phyloP scores from a whole-genome alignment of 208 protist species.

The Herpetomonas samuelpessoai region DNA sequence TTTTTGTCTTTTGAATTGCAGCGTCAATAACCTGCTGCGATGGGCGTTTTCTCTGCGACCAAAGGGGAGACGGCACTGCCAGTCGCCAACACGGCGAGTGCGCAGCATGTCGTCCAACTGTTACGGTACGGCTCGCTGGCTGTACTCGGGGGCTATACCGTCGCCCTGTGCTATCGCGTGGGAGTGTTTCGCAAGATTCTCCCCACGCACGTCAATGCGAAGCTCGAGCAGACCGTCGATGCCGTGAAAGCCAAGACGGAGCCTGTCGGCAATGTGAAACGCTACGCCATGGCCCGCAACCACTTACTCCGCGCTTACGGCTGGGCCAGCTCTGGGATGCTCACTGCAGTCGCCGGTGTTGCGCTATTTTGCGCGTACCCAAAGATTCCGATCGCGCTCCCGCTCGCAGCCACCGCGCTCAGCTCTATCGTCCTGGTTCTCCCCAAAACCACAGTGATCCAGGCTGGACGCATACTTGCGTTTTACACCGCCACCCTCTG shows the following conservation, averaged over 20 bases:
- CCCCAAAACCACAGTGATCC: slow-evolving; percentile 37
- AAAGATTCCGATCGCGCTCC: slow-evolving; percentile 48
- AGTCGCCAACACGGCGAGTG: background rate
- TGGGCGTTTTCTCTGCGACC: background rate
- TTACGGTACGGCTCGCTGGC: slow-evolving; percentile 47
- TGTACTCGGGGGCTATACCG: slow-evolving; percentile 53
- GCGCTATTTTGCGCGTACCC: slow-evolving; percentile 43
- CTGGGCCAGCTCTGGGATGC: slow-evolving; percentile 47
- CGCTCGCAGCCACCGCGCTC: slow-evolving; percentile 42
- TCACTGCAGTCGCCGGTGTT: slow-evolving; percentile 34
- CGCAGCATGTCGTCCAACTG: slow-evolving; percentile 7
- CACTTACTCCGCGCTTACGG: slow-evolving; percentile 62
- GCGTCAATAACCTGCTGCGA: background rate
- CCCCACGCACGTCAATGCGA: slow-evolving; percentile 11
- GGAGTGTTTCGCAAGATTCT: slow-evolving; percentile 46
- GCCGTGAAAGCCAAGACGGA: slow-evolving; percentile 51
- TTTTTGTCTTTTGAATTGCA: too few relatives aligned
- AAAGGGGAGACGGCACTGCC: background rate
- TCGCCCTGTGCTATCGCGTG: slow-evolving; percentile 52
- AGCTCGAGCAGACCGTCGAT: slow-evolving; percentile 46
- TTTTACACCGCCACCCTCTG: slow-evolving; percentile 42
- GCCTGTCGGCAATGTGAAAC: slow-evolving; percentile 45
- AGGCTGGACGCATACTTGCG: slow-evolving; percentile 27
- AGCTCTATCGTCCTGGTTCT: slow-evolving; percentile 40
- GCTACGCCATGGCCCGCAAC: slow-evolving; percentile 36